A percentile compares a stretch with the other conserved stretches of the same genome.
phyloP scores from a whole-genome alignment of 2,329 filamentous ascomycete species.

The Talaromyces sp. region DNA sequence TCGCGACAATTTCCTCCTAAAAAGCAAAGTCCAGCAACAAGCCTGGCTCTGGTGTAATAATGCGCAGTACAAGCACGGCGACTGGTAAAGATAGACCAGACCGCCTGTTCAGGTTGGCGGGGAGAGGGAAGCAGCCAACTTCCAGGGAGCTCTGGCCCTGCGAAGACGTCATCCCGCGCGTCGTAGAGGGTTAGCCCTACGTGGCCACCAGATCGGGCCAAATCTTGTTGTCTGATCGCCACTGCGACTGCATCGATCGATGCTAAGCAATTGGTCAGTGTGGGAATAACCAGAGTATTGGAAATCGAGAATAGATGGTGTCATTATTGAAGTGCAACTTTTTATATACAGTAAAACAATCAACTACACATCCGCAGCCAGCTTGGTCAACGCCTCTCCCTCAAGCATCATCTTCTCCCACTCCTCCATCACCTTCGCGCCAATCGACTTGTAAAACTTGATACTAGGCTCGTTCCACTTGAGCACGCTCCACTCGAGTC shows the following conservation, averaged over 20 bases:
- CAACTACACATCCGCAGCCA: constrained; percentile 25
- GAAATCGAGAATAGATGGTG: not conserved
- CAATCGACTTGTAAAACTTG: constrained; percentile 63
- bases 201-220: not conserved
- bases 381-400: constrained; percentile 35
- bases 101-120: not conserved
- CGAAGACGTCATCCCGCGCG: not conserved
- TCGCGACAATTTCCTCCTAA: not conserved
- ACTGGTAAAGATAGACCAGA: not conserved
- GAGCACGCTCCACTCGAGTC: constrained; percentile 85
- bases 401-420: constrained; percentile 48
- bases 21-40: not conserved
- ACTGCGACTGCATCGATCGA: not conserved
- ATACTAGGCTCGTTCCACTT: constrained; percentile 92
- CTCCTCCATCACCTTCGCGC: constrained; percentile 41
- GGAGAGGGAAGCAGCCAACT: not conserved
- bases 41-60: not conserved
- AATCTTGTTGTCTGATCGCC: not conserved
- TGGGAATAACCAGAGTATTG: not conserved
- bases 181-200: not conserved
- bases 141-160: not conserved
- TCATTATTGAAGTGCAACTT: not conserved
- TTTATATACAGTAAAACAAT: constrained; percentile 5
- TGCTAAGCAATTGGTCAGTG: not conserved
- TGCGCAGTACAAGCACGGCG: not conserved